Base-by-base conservation (phyloP, 2,329 filamentous ascomycete genomes). In the Periconia digitata region DNA sequence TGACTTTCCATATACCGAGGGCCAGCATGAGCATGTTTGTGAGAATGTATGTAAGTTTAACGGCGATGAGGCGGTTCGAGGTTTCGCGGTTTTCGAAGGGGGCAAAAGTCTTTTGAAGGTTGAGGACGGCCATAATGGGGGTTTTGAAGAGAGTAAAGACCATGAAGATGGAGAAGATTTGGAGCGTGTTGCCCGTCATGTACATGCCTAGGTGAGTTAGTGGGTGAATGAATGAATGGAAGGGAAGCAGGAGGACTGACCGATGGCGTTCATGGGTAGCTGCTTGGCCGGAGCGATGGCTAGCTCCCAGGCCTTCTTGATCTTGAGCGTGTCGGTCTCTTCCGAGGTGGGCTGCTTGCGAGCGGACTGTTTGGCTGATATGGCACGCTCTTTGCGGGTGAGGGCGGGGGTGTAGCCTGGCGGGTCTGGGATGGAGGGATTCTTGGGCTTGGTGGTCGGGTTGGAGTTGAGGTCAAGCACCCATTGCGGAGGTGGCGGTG, bases 101-200 rank as follows among this genome's bases (percentile, higher is more conserved):
- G 67, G 90, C 84, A 71, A 99, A 97, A n/a, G 89, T 89, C 66
- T 86, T 83, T 67, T 94, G 91, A 40, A 92, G 92, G 59, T 79
- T 84, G 51, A 95, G 74, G 39, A 97, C 76, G 27, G 92, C 94
- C 72, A 90, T 84, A 51, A 99, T 81, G 8, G 94, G 94, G 59
- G 89, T 95, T 79, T 97, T 97, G 81, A 99, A 99, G 39, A 95
- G 86, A 88, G 96, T 97, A 65, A 92, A 92, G 16, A 97, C 92
- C 92, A 97, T 99, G 90, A 97, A 97, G 74, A 99, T 97, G 74
- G 89, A 95, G 79, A 99, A 99, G 59, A 99, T 97, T 72, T 99
- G 94, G 40, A 99, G 83, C 53, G 90, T 91, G 76, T 97, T 99
- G 65, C 94, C 94, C 24, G 92, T 95, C 94, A 99, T 99, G 81